Percentiles rank a stretch among this genome's conserved stretches.
Evolutionary conservation across 106 monocot species (phyloP).

Genomic region (Allium sativum): DNA sequence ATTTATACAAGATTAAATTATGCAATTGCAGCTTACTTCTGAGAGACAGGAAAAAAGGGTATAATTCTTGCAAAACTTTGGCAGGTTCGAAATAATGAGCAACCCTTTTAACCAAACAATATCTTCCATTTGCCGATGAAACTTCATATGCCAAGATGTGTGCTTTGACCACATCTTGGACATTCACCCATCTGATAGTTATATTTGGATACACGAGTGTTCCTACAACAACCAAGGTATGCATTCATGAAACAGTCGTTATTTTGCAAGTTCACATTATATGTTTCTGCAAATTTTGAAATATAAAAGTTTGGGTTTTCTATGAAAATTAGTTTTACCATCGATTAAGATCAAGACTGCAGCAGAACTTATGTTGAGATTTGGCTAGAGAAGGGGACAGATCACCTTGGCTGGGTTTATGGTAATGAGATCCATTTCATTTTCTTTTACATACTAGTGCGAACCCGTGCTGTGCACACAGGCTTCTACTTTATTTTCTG

Average conservation of each 20-base stretch:
- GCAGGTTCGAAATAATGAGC: slow-evolving; percentile 40
- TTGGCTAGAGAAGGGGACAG: slow-evolving; percentile 84
- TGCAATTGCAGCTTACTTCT: slow-evolving; percentile 34
- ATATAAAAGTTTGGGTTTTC: too few species aligned
- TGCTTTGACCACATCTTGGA: slow-evolving; percentile 55
- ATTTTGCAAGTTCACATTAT: too few species aligned
- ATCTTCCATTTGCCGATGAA: slow-evolving; percentile 61
- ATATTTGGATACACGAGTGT: slow-evolving; percentile 36
- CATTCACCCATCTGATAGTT: slow-evolving; percentile 49
- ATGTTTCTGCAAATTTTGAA: too few species aligned
- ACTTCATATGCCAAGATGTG: slow-evolving; percentile 68
- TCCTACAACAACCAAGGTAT: slow-evolving; percentile 23
- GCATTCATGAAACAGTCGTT: too few species aligned
- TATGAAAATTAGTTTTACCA: slow-evolving; percentile 24
- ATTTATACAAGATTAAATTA: background rate
- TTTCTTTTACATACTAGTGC: slow-evolving; percentile 67
- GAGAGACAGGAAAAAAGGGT: slow-evolving; percentile 40
- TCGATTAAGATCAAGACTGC: slow-evolving; percentile 64
- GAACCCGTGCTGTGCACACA: too few species aligned
- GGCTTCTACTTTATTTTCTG: too few species aligned
- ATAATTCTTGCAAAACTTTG: slow-evolving; percentile 39
- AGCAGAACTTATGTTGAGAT: slow-evolving; percentile 65
- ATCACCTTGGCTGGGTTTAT: slow-evolving; percentile 91
- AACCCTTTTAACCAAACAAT: slow-evolving; percentile 64
- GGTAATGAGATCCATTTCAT: slow-evolving; percentile 56